Base-by-base conservation (phyloP, 108 stramenopile species). In the Cyclotella atomus region DNA sequence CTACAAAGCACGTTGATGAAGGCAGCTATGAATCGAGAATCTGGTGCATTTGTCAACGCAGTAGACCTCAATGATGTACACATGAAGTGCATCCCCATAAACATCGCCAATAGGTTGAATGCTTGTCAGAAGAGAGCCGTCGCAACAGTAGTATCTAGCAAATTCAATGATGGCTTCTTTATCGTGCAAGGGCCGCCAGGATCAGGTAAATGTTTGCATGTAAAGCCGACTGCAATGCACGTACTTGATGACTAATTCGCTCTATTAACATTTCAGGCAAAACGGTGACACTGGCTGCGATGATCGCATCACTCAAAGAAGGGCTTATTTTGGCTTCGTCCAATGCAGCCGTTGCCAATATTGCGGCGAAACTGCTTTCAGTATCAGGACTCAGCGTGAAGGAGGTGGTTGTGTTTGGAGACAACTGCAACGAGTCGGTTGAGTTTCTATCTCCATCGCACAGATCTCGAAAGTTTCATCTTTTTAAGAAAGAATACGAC, bases 371-470 rank as follows among this genome's bases (percentile, higher is more conserved):
- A 23, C 16, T 59, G 6, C 20, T 57, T 3, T 29, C 46, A 17
- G 20, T 21, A 14, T 65, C 55, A 2, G 17, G 19, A 44, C n/a
- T 59, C 14, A 54, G 27, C 10, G 59, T 70, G 16, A 24, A 44
- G 6, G 34, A 71, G 2, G 16, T 77, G 3, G 33, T 63, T 29
- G 63, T 77, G 5, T 61, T 46, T 68, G 76, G 76, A 19, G 68
- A 69, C 12, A 77, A 77, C 35, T 70, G 76, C 49, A 59, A 77
- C 64, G 27, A 66, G 21, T 71, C 69, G 1, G 61, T 77, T 7
- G 68, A 77, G 16, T 77, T 77, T 65, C 46, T 77, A 17, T 70
- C 52, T 19, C 76, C 76, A 21, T 5, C 29, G 12, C 55, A 70
- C 43, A 54, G 68, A 17, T 59, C 44, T 10, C 10, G 23, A 27